Evolutionary conservation across 768 basidiomycete species (phyloP).

Genomic region (Kondoa malvinella): DNA sequence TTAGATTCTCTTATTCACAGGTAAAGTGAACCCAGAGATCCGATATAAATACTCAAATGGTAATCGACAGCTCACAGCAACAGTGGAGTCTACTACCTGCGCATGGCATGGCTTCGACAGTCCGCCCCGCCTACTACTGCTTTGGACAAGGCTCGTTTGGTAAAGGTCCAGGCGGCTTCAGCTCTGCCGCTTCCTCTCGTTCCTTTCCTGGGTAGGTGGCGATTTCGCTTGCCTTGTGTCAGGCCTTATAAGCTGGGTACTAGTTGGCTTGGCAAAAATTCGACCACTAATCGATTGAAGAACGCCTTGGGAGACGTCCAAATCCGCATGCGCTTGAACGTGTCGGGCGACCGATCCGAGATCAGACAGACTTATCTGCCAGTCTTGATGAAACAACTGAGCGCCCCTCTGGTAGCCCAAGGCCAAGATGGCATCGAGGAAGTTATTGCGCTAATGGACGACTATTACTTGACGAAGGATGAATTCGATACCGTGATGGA

Average conservation of each 20-base stretch:
- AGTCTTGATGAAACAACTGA: constrained; percentile 61
- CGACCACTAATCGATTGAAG: constrained; percentile 64
- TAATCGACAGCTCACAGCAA: constrained; percentile 54
- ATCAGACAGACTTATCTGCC: constrained; percentile 85
- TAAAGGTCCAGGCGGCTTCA: constrained; percentile 11
- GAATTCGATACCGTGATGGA: constrained; percentile 96
- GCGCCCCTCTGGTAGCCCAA: constrained; percentile 55
- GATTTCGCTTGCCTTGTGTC: not conserved
- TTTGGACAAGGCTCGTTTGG: constrained; percentile 43
- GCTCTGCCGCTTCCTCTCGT: not conserved
- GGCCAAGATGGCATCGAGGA: constrained; percentile 68
- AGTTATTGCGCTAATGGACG: constrained; percentile 77
- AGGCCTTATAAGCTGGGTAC: not conserved
- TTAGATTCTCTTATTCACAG: constrained; percentile 87
- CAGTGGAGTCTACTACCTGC: constrained; percentile 91
- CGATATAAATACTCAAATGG: not conserved
- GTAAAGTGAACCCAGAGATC: constrained; percentile 34
- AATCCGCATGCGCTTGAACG: constrained; percentile 82
- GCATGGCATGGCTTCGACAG: constrained; percentile 77
- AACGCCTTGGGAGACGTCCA: constrained; percentile 77
- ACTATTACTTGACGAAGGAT: constrained; percentile 78
- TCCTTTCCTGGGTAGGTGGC: not conserved
- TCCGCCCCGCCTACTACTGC: constrained; percentile 65
- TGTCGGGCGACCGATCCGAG: constrained; percentile 75
- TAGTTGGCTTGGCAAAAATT: constrained; percentile 97